Conservation (phyloP, 805 yeast genomes). For the Sugiyamaella floridensis region DNA sequence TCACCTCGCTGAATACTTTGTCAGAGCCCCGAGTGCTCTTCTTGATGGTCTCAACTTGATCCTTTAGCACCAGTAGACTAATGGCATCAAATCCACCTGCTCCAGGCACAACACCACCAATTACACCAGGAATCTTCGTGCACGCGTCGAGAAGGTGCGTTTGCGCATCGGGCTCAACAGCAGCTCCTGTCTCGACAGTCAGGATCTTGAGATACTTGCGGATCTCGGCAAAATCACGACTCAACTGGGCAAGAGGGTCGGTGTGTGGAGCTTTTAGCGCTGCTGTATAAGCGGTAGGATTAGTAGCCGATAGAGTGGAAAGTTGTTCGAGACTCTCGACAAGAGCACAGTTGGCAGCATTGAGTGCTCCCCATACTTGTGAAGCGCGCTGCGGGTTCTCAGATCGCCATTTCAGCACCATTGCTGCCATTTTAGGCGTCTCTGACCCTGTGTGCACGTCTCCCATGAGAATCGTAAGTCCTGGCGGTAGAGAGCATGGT, state of each 20-base stretch:
- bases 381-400: conserved; percentile 44
- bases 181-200: conserved; percentile 65
- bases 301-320: conserved; percentile 26
- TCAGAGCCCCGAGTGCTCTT: background rate
- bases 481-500: conserved; percentile 58
- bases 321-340: conserved; percentile 44
- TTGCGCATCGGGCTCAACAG: conserved; percentile 80
- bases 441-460: conserved; percentile 90
- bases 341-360: conserved; percentile 52
- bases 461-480: conserved; percentile 76
- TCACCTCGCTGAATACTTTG: background rate
- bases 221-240: conserved; percentile 30
- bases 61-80: conserved; percentile 55
- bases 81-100: conserved; percentile 98
- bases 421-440: conserved; percentile 82
- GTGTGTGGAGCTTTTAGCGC: conserved; percentile 7
- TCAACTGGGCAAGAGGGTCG: background rate
- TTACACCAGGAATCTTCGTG: conserved; percentile 53
- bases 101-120: conserved; percentile 97
- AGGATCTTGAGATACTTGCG: conserved; percentile 53
- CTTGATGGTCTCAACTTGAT: conserved; percentile 33
- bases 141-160: conserved; percentile 60
- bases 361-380: conserved; percentile 47
- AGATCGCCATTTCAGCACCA: conserved; percentile 65
- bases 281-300: conserved; percentile 34